phyloP scores from a whole-genome alignment of 2,329 filamentous ascomycete species.

The Orbilia brochopaga region DNA sequence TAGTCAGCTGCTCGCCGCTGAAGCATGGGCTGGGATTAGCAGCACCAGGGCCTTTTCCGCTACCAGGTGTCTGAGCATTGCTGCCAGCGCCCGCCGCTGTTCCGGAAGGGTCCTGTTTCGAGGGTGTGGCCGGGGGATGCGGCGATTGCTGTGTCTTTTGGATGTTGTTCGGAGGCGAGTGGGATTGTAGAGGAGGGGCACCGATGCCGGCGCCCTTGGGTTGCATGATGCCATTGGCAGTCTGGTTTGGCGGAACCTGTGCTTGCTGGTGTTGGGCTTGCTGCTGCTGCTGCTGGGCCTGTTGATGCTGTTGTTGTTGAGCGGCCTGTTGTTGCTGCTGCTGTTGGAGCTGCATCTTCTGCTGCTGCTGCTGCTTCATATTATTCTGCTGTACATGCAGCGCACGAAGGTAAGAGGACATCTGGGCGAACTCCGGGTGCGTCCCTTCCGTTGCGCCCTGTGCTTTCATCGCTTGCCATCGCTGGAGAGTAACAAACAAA shows the following conservation, averaged over 20 bases:
- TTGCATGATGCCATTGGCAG: conserved; percentile 56
- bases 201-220: conserved; percentile 19
- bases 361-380: conserved; percentile 69
- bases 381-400: conserved; percentile 77
- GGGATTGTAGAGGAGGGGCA: conserved; percentile 3
- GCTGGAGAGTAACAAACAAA: conserved; percentile 63
- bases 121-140: conserved; percentile 34
- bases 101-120: conserved; percentile 24
- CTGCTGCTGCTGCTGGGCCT: conserved; percentile 67
- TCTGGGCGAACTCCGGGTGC: conserved; percentile 71
- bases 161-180: conserved; percentile 33
- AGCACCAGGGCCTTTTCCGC: conserved; percentile 55
- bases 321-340: conserved; percentile 74
- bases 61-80: conserved; percentile 49
- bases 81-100: neutral
- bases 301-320: conserved; percentile 65
- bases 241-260: conserved; percentile 35
- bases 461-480: conserved; percentile 87
- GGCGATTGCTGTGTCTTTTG: conserved; percentile 37
- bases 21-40: conserved; percentile 61
- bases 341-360: conserved; percentile 62
- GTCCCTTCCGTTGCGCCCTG: conserved; percentile 80
- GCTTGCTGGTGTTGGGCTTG: conserved; percentile 60
- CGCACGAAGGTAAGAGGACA: conserved; percentile 53
- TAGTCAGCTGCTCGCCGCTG: conserved; percentile 76